Base-by-base conservation (phyloP, 148 eudicot species). In the Chenopodium formosanum region DNA sequence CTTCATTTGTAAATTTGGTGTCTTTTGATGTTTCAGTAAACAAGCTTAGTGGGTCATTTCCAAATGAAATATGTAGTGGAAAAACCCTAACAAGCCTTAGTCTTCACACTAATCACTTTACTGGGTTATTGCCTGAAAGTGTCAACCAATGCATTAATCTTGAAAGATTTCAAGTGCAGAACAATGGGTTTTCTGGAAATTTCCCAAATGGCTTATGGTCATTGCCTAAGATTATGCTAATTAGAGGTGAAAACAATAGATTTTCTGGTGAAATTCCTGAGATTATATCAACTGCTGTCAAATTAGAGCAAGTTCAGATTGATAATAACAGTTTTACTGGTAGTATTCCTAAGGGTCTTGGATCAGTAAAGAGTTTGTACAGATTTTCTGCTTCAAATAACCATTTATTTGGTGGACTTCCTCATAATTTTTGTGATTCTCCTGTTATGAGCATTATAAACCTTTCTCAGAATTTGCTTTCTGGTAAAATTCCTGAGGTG, bases 231-330 rank as follows among this genome's bases (percentile, higher is more conserved):
- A 86, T 94, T 40, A 86, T 85, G 84, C 92, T 94, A 65, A 86
- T 94, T 82, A 89, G 97, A 86, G 98, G 89, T 73, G 98, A 94
- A 88, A 92, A 92, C 83, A 94, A 94, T 52, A 75, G 83, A 34
- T 92, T 94, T 87, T 82, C 90, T 23, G 98, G 98, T 66, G 88
- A 86, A 82, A 87, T 94, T 22, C 93, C 94, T 32, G 94, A 89
- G 71, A 85, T 87, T 13, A 83, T 91, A 73, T 88, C 98, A 23
- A 82, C 65, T 76, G 94, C 94, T 83, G 76, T 87, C 60, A 87
- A 89, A 44, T 76, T 94, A 71, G 98, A 94, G 89, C 97, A 94
- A 86, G 95, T 92, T 88, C 98, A 94, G 90, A 92, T 94, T 80
- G 98, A 94, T 89, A 92, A 92, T 85, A 94, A 94, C 84, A 92